Percentiles rank a stretch among this genome's conserved stretches.
phyloP scores from a whole-genome alignment of 164 flowering plant species.

The Piper betle region DNA sequence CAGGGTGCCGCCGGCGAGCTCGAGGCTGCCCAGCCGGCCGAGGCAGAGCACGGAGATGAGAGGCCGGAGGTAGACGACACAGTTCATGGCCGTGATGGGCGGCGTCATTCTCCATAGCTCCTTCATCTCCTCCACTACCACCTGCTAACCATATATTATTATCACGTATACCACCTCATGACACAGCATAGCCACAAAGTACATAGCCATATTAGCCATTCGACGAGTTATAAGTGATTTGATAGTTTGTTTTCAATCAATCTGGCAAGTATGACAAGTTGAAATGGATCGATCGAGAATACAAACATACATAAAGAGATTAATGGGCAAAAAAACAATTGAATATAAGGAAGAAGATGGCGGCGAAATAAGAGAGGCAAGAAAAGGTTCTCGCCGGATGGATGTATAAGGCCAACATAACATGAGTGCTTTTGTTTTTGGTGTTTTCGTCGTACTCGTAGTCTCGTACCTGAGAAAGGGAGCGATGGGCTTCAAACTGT shows the following conservation, averaged over 20 bases:
- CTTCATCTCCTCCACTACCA: conserved; percentile 65
- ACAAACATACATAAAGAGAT: no score
- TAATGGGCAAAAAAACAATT: no score
- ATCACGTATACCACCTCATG: neutral
- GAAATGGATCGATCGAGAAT: neutral
- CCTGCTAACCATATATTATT: neutral
- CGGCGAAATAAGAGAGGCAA: no score
- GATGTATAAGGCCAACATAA: no score
- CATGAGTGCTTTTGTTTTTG: no score
- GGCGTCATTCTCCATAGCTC: conserved; percentile 80
- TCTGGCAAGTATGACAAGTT: neutral
- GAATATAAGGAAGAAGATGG: no score
- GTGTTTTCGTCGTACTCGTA: no score
- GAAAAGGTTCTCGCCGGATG: no score
- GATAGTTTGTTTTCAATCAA: neutral
- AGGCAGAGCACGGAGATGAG: conserved; percentile 75
- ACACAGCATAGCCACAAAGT: neutral
- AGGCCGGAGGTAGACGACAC: conserved; percentile 48
- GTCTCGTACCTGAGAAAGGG: no score
- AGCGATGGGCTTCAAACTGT: no score
- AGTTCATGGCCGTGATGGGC: conserved; percentile 64
- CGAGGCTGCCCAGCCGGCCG: conserved; percentile 75
- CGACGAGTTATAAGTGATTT: neutral
- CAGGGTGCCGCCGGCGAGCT: conserved; percentile 88
- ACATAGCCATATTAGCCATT: neutral